Base-by-base conservation (phyloP, 2,329 filamentous ascomycete genomes). In the Aureobasidium vineae region DNA sequence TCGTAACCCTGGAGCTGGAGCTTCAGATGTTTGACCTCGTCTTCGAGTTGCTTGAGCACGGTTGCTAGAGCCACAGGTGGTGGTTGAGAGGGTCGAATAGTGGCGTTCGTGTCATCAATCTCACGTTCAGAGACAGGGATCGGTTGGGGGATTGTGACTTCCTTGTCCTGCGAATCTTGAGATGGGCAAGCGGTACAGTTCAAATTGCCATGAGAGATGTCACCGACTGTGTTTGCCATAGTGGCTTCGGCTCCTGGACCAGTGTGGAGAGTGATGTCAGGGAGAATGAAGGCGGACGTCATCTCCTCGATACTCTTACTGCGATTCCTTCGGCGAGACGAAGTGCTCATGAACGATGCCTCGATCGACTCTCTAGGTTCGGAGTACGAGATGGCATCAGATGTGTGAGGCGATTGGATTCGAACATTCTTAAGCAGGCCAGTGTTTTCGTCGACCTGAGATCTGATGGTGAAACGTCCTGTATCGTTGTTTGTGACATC, bases 21-120 rank as follows among this genome's bases (percentile, higher is more conserved):
- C 76, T 90, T 89, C 63, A 96, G 79, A 74, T 96, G 90, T 15
- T 84, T 83, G 52, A 93, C 84, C 76, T 97, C 92, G 74, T 96
- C 91, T 71, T 91, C 83, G 3, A 96, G 80, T 8, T 87, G 85
- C 77, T 96, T 95, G 75, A 96, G 88, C 26, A 96, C 90, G n/a
- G 88, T 86, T 8, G 90, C 89, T 28, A 97, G 85, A 11, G 92
- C 91, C 50, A 88, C 78, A 5, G 85, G 86, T 0, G 91, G 91
- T 1, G 86, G 80, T 73, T 91, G 88, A 1, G 88, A 73, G 2
- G 81, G 86, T 0, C 86, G 84, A 54, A 88, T 74, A 0, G 86
- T 88, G 0, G 83, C 83, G 61, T 86, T 84, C n/a, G 82, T 80
- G 57, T 85, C 81, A 68, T 85, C 81, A 6, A 65, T 63, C 28